Percentiles rank a stretch among this genome's conserved stretches.
phyloP scores from a whole-genome alignment of 345 rosid genomes.

The Garcia nutans region DNA sequence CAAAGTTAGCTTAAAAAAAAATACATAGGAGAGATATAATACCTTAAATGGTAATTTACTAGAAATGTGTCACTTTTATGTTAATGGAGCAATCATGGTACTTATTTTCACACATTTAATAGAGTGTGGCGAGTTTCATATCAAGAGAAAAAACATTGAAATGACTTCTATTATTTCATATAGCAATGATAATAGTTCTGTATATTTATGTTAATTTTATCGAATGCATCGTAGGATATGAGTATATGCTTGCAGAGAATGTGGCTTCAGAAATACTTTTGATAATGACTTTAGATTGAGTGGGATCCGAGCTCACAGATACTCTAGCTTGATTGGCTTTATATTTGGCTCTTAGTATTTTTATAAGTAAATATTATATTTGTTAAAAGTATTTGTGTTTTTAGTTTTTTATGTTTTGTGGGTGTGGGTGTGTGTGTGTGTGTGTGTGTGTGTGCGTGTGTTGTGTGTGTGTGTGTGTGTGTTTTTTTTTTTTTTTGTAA shows the following conservation, averaged over 20 bases:
- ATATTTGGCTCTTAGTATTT: too few species aligned
- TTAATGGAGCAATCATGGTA: too few species aligned
- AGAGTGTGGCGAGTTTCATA: slow-evolving; percentile 74
- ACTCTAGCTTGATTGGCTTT: too few species aligned
- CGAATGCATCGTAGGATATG: not conserved
- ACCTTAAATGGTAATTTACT: not conserved
- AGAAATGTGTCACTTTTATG: too few species aligned
- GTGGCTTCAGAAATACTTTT: not conserved
- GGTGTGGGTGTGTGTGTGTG: too few species aligned
- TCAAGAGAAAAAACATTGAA: not conserved
- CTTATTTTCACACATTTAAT: not conserved
- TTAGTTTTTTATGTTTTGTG: too few species aligned
- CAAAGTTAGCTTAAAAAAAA: not conserved
- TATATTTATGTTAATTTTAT: not conserved
- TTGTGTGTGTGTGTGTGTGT: too few species aligned
- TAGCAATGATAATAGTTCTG: not conserved
- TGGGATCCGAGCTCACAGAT: not conserved
- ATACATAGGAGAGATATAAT: not conserved
- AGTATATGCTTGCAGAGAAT: not conserved
- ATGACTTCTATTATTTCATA: not conserved
- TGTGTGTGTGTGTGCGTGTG: too few species aligned
- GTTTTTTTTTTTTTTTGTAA: too few species aligned
- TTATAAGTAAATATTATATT: too few species aligned
- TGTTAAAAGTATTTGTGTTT: too few species aligned
- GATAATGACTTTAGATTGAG: too few species aligned